Evolutionary conservation across 192 early-diverging fungal genomes (phyloP).

Genomic region (Phlyctochytrium bullatum): DNA sequence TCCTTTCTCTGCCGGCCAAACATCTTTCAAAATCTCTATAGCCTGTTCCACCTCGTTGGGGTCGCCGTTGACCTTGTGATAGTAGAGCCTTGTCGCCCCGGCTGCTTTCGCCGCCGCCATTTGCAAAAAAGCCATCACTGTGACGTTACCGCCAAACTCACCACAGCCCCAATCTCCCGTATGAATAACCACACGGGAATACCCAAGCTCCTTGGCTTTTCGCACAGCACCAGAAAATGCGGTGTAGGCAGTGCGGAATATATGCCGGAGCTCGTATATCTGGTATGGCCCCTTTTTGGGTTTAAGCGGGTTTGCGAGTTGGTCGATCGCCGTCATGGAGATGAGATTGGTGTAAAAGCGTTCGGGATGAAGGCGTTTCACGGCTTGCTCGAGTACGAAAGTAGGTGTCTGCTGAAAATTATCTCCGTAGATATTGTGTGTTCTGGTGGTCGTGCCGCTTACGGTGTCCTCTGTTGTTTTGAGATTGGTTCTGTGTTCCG

Average conservation of each 20-base stretch:
- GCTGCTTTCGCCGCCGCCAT: slow-evolving; percentile 27
- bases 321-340: slow-evolving; percentile 29
- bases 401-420: neutral
- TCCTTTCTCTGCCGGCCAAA: no score
- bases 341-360: slow-evolving; percentile 31
- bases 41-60: neutral
- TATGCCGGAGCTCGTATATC: slow-evolving; percentile 21
- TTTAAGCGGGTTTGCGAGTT: slow-evolving; percentile 24
- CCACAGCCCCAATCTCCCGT: slow-evolving; percentile 33
- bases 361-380: neutral
- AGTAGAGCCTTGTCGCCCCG: slow-evolving; percentile 16
- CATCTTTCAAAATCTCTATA: no score
- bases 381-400: neutral
- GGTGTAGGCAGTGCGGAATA: slow-evolving; percentile 31
- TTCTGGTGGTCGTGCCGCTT: no score
- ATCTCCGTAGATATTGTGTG: slow-evolving; percentile 1
- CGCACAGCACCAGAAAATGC: slow-evolving; percentile 27
- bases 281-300: slow-evolving; percentile 15
- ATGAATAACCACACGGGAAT: slow-evolving; percentile 12
- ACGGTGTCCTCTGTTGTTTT: no score
- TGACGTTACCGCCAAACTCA: slow-evolving; percentile 23
- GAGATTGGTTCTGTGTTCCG: no score
- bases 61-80: slow-evolving; percentile 12
- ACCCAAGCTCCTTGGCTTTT: slow-evolving; percentile 11
- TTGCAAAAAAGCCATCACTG: slow-evolving; percentile 28